Evolutionary conservation across 2,329 filamentous ascomycete genomes (phyloP), one percentile per base, ranked within the genome.

Genomic region (Fusarium nematophilum): DNA sequence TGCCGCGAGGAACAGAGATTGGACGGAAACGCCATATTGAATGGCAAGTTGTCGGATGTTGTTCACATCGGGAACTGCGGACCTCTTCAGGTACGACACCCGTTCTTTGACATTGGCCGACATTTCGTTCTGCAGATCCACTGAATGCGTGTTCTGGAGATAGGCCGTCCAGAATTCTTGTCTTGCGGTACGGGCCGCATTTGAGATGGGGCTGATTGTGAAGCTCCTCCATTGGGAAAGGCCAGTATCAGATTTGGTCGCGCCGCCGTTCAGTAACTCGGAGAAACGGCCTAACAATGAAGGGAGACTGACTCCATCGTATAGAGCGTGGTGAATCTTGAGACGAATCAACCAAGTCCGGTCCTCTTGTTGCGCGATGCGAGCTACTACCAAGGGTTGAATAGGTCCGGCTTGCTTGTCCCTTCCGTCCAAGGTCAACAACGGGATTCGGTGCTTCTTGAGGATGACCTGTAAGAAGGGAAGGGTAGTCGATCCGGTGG

Each of bases 261-360:
- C 2, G 2, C 34, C 38, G 26, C 18, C 66, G 46, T 14, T 23
- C 3, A 62, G 13, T 10, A 63, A 21, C 30, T 64, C 44, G 18
- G 64, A 59, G 9, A 67, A 43, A 11, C 73, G 69, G 3, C 81
- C 70, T 17, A 92, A 77, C 6, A 96, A 76, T 1, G 82, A 71
- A 1, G 88, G 85, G 5, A 97, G 78, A 66, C 91, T 95, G 56
- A 96, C 82, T 6, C 89, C 93, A 72, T 97, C 94, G 70, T 97
- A 98, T 0, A 97, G 79, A 0, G 91, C 90, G 72, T 98, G 93
- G 60, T 97, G 93, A 5, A 97, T 88, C 21, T 80, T 80, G 5
- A 92, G 78, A 3, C 83, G 75, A 4, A 87, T 49, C 0, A 59
- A 33, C 65, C 73, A 75, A 3, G 62, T 55, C 0, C 64, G 59